A percentile compares a stretch with the other conserved stretches of the same genome.
Conservation (phyloP, 2,329 filamentous ascomycete species). For the Colletotrichum eleusines region DNA sequence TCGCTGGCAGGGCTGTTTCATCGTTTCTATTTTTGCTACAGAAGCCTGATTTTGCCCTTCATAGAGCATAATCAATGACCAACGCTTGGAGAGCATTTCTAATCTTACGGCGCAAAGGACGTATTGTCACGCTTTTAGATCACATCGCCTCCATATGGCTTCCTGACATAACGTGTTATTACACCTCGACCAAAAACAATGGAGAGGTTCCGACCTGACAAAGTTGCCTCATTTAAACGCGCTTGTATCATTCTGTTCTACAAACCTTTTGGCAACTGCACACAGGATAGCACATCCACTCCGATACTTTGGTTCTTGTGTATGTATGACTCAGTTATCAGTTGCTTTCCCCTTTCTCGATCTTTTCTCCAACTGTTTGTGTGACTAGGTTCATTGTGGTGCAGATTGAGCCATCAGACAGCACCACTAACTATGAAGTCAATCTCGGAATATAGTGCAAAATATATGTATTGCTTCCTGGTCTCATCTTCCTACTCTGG, state of each 20-base stretch:
- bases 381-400: background rate
- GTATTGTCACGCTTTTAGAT: too few species aligned
- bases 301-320: background rate
- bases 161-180: background rate
- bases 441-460: too few species aligned
- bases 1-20: background rate
- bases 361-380: background rate
- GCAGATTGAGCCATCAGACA: background rate
- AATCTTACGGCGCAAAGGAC: background rate
- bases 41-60: background rate
- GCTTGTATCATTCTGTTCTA: background rate
- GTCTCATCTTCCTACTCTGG: background rate
- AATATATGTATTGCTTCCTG: accelerated
- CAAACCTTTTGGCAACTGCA: background rate
- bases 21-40: background rate
- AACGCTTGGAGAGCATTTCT: background rate
- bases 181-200: background rate
- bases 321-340: background rate
- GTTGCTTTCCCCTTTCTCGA: background rate
- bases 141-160: background rate
- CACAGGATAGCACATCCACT: background rate
- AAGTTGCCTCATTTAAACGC: background rate
- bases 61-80: background rate
- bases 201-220: background rate
- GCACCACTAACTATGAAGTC: background rate